Percentiles rank a stretch among this genome's conserved stretches.
Conservation (phyloP, 192 early-diverging fungal species). For the Coemansia javaensis region DNA sequence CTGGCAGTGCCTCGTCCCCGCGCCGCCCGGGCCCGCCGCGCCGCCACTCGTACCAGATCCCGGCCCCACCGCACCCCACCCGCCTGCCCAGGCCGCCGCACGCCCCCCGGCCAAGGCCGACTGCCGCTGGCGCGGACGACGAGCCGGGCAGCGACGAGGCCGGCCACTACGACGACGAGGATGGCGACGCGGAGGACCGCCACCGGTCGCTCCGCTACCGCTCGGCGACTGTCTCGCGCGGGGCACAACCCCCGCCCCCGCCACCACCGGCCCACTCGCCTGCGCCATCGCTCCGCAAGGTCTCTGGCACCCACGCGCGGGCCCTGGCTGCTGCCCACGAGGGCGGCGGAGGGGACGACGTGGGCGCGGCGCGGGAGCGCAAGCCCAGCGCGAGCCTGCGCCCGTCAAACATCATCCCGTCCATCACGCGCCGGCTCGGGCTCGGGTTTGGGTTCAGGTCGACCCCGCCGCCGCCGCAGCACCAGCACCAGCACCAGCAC, state of each 20-base stretch:
- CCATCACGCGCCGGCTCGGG: conserved; percentile 35
- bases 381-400: conserved; percentile 29
- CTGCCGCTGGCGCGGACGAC: conserved; percentile 1
- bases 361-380: conserved; percentile 1
- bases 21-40: conserved; percentile 25
- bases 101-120: background rate
- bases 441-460: conserved; percentile 41
- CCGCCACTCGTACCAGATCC: conserved; percentile 42
- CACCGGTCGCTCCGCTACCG: conserved; percentile 13
- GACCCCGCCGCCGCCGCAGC: conserved; percentile 3
- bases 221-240: conserved; percentile 40
- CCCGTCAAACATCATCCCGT: conserved; percentile 40
- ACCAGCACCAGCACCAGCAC: background rate
- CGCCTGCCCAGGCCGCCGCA: background rate
- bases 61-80: background rate
- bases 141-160: background rate
- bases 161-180: background rate
- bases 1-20: conserved; percentile 4
- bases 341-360: background rate
- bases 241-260: conserved; percentile 6
- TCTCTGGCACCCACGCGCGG: no score
- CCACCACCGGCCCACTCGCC: background rate
- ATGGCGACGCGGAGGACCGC: no score
- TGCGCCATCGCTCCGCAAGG: no score
- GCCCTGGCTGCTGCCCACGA: background rate